These are phyloP conservation scores for Typha latifolia DNA, from an alignment of 176 grass and related monocot genomes.

Conservation along the genomic window DNA sequence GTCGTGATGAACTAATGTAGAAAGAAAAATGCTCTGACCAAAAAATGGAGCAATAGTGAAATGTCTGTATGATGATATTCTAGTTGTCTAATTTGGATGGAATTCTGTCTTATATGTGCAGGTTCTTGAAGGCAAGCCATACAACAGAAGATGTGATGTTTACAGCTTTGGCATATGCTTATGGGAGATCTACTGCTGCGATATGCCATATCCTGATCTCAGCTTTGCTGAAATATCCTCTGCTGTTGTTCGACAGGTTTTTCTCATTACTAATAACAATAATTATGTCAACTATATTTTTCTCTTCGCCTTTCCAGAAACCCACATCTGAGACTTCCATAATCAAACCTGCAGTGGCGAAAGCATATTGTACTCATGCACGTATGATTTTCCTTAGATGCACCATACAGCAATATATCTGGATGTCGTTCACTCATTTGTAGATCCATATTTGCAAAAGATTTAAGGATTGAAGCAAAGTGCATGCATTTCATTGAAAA, in stretches of 20 bases:
- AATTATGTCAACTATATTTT: neutral
- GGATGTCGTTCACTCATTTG: no score
- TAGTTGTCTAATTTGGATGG: neutral
- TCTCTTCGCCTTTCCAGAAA: neutral
- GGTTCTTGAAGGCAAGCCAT: constrained; percentile 62
- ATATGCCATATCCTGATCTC: constrained; percentile 67
- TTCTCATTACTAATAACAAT: neutral
- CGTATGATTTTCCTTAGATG: no score
- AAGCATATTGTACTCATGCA: no score
- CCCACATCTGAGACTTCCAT: neutral
- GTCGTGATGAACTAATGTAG: no score
- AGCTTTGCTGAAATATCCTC: constrained; percentile 59
- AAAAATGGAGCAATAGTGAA: neutral
- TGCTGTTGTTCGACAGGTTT: constrained; percentile 66
- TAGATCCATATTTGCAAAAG: no score
- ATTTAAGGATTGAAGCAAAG: no score
- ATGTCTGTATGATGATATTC: neutral
- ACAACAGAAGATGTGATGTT: constrained; percentile 82
- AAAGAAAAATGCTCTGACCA: no score
- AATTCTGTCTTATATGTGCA: neutral
- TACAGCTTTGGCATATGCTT: constrained; percentile 83
- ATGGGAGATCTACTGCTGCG: constrained; percentile 92
- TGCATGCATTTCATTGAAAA: no score
- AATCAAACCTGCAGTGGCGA: no score
- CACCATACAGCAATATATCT: no score